These are phyloP conservation scores for Trichoderma simmonsii DNA, from an alignment of 2,329 filamentous ascomycete genomes.

Conservation along the genomic window DNA sequence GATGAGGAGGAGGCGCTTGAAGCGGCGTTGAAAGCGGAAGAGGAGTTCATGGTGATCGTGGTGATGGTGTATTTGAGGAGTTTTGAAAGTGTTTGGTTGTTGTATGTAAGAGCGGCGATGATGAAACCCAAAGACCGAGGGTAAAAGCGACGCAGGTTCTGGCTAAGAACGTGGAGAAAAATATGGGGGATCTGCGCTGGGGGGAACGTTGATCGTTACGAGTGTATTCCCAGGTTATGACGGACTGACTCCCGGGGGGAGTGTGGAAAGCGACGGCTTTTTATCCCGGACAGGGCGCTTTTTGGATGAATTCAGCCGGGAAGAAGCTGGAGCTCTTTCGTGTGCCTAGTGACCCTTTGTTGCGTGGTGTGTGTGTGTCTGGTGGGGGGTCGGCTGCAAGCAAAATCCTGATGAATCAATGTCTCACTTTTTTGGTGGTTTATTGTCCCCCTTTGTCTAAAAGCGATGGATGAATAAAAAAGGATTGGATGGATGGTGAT, in stretches of 20 bases:
- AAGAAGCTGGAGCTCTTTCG: neutral
- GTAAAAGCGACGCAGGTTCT: neutral
- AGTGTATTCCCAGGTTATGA: neutral
- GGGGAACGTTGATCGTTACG: neutral
- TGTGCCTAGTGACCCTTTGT: neutral
- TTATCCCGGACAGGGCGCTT: neutral
- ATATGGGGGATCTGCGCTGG: neutral
- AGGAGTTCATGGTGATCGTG: conserved; percentile 6
- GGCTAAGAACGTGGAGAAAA: neutral
- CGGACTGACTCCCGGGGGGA: neutral
- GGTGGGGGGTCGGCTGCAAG: neutral
- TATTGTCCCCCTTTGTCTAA: neutral
- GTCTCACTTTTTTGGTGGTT: neutral
- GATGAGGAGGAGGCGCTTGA: neutral
- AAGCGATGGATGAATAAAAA: no score
- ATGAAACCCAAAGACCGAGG: neutral
- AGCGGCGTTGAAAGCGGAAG: neutral
- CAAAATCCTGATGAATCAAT: neutral
- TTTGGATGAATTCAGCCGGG: conserved; percentile 2
- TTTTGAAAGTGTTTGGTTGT: neutral
- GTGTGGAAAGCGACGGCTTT: neutral
- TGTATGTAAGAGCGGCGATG: neutral
- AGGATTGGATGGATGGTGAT: neutral
- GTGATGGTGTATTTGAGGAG: neutral
- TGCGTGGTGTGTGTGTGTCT: neutral